Conservation (phyloP, 2,329 filamentous ascomycete species). For the Lecanicillium sp. region DNA sequence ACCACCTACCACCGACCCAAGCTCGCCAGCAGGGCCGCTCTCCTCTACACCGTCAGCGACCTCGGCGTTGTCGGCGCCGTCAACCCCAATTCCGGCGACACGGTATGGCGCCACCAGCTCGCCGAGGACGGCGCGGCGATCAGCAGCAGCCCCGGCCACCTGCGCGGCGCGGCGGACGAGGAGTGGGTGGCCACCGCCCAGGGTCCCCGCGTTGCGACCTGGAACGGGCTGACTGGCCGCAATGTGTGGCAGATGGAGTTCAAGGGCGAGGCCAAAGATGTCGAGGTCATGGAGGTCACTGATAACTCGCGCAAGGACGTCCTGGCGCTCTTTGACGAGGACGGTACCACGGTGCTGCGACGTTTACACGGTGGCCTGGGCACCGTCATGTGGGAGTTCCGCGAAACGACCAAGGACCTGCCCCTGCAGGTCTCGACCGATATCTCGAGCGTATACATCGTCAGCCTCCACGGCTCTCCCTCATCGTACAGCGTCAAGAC, state of each 20-base stretch:
- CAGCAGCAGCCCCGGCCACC: slow-evolving; percentile 41
- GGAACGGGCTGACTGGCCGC: slow-evolving; percentile 77
- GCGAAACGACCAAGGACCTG: slow-evolving; percentile 60
- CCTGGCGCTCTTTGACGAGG: slow-evolving; percentile 60
- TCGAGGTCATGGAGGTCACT: slow-evolving; percentile 71
- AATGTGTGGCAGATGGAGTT: slow-evolving; percentile 68
- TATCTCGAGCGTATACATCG: slow-evolving; percentile 65
- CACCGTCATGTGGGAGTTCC: slow-evolving; percentile 70
- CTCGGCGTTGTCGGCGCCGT: slow-evolving; percentile 78
- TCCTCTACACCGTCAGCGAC: slow-evolving; percentile 88
- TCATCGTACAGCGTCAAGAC: slow-evolving; percentile 73
- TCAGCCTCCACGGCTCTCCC: slow-evolving; percentile 64
- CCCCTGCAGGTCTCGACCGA: slow-evolving; percentile 72
- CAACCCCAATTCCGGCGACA: slow-evolving; percentile 75
- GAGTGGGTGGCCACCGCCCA: slow-evolving; percentile 69
- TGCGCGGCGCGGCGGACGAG: slow-evolving; percentile 73
- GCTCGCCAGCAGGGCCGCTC: slow-evolving; percentile 72
- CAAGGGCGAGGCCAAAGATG: slow-evolving; percentile 53
- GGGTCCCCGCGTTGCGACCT: slow-evolving; percentile 65
- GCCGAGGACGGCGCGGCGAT: slow-evolving; percentile 45
- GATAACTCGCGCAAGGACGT: slow-evolving; percentile 62
- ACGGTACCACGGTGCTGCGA: slow-evolving; percentile 53
- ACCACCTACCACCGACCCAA: slow-evolving; percentile 94
- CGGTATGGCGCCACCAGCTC: slow-evolving; percentile 82
- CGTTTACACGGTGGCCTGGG: slow-evolving; percentile 70